Evolutionary conservation across 176 grass and related monocot genomes (phyloP), one percentile per base, ranked within the genome.

Genomic region (Triticum urartu): DNA sequence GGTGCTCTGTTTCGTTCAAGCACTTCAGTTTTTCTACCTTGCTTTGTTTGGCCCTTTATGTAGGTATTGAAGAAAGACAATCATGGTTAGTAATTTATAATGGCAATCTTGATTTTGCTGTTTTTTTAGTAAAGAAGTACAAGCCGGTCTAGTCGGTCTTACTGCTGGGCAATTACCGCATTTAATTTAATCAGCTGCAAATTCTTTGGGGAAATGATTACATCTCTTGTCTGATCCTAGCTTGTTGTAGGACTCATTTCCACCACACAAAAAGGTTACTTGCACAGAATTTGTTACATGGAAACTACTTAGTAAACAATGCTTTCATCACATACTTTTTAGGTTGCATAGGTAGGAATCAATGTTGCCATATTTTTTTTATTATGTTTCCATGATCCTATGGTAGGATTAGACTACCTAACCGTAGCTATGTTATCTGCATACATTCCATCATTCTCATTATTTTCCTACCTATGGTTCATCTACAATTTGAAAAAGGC

Each of bases 51-150:
- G 75, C 22, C 9, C 50, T 70, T 22, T 4, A 32, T 11, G 12
- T 32, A 60, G 11, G 78, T 69, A 71, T 47, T 59, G 22, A 69
- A 28, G 75, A 68, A 81, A 68, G 64, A 12, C 18, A 54, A 81
- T 81, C 11, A 35, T 69, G 4, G 30, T 26, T 81, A 9, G 11
- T 81, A 9, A 1, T 35, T 8, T 65, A 65, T 80, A 63, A 79
- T 48, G 35, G 2, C 52, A 67, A 81, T 52, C 42, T 68, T 33
- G 18, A 52, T 68, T 33, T 81, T 68, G 24, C 26, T 32, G 39
- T 43, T 73, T 73, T 10, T 17, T 9, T 68, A 7, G 25, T 13
- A 48, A 81, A 0, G 3, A 47, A 36, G 34, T 39, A 76, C 20
- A 39, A 56, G 12, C 5, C 54, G 15, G 22, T 69, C 73, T 9